These are phyloP conservation scores for Diaporthe nobilis DNA, from an alignment of 2,329 filamentous ascomycete species.

Conservation along the genomic window DNA sequence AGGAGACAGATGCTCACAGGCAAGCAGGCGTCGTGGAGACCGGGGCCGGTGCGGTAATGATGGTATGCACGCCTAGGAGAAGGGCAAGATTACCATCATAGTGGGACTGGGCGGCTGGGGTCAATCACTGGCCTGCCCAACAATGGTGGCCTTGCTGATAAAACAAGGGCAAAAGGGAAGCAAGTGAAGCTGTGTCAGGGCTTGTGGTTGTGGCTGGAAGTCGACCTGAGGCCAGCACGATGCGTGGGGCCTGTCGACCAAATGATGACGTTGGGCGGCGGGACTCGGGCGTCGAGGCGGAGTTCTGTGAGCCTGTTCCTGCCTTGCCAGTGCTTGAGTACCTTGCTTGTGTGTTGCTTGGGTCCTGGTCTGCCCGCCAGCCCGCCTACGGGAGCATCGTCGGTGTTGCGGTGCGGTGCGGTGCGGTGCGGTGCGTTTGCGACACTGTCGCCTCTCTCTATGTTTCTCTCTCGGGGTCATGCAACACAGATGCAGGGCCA, in stretches of 20 bases:
- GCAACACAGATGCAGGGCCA: neutral
- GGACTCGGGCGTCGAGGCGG: constrained; percentile 3
- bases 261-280: constrained; percentile 26
- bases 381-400: constrained; percentile 3
- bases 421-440: neutral
- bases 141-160: neutral
- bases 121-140: neutral
- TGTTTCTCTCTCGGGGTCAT: neutral
- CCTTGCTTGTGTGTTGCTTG: neutral
- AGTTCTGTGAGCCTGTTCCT: constrained; percentile 19
- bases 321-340: neutral
- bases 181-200: neutral
- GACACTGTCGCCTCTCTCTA: neutral
- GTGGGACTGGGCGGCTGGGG: neutral
- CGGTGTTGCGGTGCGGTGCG: neutral
- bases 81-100: neutral
- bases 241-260: constrained; percentile 17
- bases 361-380: neutral
- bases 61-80: neutral
- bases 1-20: neutral
- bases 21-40: constrained; percentile 1
- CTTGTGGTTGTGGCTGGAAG: constrained; percentile 12
- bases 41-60: neutral
- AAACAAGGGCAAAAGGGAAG: too few species aligned
- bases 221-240: constrained; percentile 28